A percentile compares a stretch with the other conserved stretches of the same genome.
These are phyloP conservation scores for Citrus australasica DNA, from an alignment of 345 rosid species.

Conservation along the genomic window DNA sequence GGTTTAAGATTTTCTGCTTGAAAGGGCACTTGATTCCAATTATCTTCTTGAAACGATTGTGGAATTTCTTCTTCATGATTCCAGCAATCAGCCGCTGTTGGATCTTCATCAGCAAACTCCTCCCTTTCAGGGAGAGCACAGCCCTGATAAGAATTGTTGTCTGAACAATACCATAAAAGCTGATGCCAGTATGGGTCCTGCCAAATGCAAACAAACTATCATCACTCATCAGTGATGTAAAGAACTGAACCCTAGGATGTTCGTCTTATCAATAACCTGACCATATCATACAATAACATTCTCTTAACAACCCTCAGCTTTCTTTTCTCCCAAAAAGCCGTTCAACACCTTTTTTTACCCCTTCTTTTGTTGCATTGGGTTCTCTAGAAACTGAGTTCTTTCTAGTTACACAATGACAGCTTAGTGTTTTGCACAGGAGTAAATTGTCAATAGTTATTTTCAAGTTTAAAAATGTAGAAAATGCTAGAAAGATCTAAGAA, in stretches of 20 bases:
- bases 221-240: background rate
- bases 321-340: background rate
- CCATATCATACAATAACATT: background rate
- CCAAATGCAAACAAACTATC: background rate
- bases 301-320: background rate
- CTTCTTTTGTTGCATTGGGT: background rate
- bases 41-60: slow-evolving; percentile 21
- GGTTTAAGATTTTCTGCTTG: slow-evolving; percentile 29
- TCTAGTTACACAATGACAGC: background rate
- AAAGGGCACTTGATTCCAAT: slow-evolving; percentile 29
- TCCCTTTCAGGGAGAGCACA: slow-evolving; percentile 68
- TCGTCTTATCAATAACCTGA: background rate
- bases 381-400: background rate
- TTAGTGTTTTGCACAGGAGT: background rate
- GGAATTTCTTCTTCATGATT: slow-evolving; percentile 25
- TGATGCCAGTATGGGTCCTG: slow-evolving; percentile 74
- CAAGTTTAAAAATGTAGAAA: background rate
- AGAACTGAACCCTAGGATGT: background rate
- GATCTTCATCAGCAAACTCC: slow-evolving; percentile 18
- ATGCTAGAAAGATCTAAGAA: background rate
- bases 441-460: background rate
- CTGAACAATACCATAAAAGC: slow-evolving; percentile 74
- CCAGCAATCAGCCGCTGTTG: slow-evolving; percentile 14
- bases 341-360: background rate
- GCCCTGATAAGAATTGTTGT: slow-evolving; percentile 70